Evolutionary conservation across 2,329 filamentous ascomycete species (phyloP), one percentile per base, ranked within the genome.

Genomic region (Exserohilum turcica): DNA sequence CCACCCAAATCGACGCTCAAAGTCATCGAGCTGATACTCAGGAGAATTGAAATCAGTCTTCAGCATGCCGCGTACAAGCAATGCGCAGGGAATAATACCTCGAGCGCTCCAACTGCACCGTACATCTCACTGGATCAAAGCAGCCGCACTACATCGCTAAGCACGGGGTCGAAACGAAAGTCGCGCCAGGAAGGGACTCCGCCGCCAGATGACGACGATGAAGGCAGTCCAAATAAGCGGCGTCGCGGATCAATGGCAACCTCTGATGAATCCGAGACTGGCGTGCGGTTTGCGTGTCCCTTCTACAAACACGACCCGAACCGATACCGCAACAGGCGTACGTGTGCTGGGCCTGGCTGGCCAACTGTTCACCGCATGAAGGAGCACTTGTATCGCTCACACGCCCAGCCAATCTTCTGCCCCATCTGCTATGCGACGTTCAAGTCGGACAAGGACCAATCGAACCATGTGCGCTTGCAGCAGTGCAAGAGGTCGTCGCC

Each of bases 311-410:
- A 75, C 40, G 73, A 76, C 43, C 73, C 72, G 0, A 59, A 65
- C 6, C 68, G 68, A 16, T 77, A 76, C 48, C 68, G 65, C 33
- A 65, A 68, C 21, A 61, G 67, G n/a, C 64, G 72, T 2, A 69
- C 70, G 0, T 78, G 75, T 56, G 71, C 72, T 12, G 71, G 72
- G 0, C 74, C 72, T 0, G 73, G 74, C 1, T 77, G 74, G 68
- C 72, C 69, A 1, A 74, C 68, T 6, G 73, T 77, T 0, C 74
- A 77, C 45, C 67, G 75, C 0, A 71, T 78, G 61, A 78, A 78
- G 65, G 75, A 76, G 32, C 76, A 77, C 46, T 55, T 78, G 0
- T 76, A 77, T 32, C 72, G 73, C 3, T 70, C 73, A 5, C 76
- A 78, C 51, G 61, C 70, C 0, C 70, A 76, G 5, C 62, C 71